phyloP scores from a whole-genome alignment of 2,329 filamentous ascomycete species.

The Stromatinia cepivora region DNA sequence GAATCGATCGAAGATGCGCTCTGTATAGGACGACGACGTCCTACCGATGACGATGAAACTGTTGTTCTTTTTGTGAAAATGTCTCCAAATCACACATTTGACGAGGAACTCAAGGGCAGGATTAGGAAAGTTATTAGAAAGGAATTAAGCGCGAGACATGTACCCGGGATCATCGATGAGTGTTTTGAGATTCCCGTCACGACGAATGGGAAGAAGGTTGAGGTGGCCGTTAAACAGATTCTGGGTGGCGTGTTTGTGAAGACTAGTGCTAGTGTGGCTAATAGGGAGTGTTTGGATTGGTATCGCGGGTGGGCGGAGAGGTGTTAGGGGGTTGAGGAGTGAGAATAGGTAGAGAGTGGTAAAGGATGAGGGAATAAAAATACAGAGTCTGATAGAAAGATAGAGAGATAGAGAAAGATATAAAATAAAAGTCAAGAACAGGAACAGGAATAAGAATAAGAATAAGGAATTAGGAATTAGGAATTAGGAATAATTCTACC shows the following conservation, averaged over 20 bases:
- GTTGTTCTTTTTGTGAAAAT: slow-evolving; percentile 87
- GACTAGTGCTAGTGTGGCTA: slow-evolving; percentile 90
- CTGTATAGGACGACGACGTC: slow-evolving; percentile 75
- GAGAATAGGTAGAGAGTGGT: too few relatives aligned
- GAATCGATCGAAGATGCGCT: slow-evolving; percentile 79
- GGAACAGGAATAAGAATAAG: too few relatives aligned
- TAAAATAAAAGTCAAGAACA: too few relatives aligned
- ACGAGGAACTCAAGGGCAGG: slow-evolving; percentile 56
- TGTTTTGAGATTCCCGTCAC: slow-evolving; percentile 82
- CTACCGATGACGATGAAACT: slow-evolving; percentile 37
- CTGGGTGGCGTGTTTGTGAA: slow-evolving; percentile 83
- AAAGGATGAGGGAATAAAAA: too few relatives aligned
- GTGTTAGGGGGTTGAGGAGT: slow-evolving; percentile 7
- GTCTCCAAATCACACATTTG: slow-evolving; percentile 50
- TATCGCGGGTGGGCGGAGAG: slow-evolving; percentile 71
- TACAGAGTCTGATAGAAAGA: too few relatives aligned
- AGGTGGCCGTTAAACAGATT: slow-evolving; percentile 95
- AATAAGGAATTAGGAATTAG: neutral
- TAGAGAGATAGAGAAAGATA: too few relatives aligned
- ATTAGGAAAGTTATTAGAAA: slow-evolving; percentile 70
- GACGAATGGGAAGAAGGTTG: slow-evolving; percentile 96
- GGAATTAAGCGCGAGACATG: slow-evolving; percentile 85
- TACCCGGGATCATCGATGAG: slow-evolving; percentile 79
- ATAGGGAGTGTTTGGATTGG: slow-evolving; percentile 84
- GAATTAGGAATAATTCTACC: too few relatives aligned